These are phyloP conservation scores for Pyrus hybrid DNA, from an alignment of 331 rosid species.

Conservation along the genomic window DNA sequence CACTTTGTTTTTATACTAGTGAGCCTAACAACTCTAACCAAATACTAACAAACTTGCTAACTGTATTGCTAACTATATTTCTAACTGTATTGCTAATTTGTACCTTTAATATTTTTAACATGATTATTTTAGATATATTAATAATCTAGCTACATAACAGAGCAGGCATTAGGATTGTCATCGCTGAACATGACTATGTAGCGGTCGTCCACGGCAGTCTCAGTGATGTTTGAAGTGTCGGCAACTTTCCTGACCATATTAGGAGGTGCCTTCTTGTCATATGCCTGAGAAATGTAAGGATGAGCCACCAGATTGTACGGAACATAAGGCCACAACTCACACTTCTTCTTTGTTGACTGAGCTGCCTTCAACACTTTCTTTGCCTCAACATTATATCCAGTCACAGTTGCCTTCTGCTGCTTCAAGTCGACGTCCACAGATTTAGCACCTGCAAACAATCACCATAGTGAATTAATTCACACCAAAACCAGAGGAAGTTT, in stretches of 20 bases:
- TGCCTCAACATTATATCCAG: conserved; percentile 65
- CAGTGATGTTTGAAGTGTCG: conserved; percentile 39
- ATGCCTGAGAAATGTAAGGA: conserved; percentile 72
- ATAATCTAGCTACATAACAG: conserved; percentile 44
- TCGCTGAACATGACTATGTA: conserved; percentile 66
- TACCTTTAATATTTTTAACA: too few species aligned
- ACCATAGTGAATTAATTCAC: background rate
- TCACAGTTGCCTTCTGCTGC: conserved; percentile 90
- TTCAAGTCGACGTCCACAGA: conserved; percentile 82
- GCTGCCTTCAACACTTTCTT: conserved; percentile 96
- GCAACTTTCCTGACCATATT: conserved; percentile 83
- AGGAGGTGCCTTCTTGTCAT: conserved; percentile 96
- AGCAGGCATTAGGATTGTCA: conserved; percentile 88
- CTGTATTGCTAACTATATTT: too few species aligned
- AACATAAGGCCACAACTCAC: conserved; percentile 91
- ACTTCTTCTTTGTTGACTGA: conserved; percentile 84
- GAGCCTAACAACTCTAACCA: too few species aligned
- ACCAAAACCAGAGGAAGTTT: background rate
- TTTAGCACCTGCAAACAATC: conserved; percentile 51
- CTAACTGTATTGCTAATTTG: too few species aligned
- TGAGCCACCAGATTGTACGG: conserved; percentile 67
- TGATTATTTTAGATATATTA: background rate
- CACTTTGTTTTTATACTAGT: too few species aligned
- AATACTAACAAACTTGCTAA: too few species aligned
- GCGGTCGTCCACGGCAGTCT: conserved; percentile 48